Evolutionary conservation across 2,329 filamentous ascomycete genomes (phyloP).

Genomic region (Fusarium sp.): DNA sequence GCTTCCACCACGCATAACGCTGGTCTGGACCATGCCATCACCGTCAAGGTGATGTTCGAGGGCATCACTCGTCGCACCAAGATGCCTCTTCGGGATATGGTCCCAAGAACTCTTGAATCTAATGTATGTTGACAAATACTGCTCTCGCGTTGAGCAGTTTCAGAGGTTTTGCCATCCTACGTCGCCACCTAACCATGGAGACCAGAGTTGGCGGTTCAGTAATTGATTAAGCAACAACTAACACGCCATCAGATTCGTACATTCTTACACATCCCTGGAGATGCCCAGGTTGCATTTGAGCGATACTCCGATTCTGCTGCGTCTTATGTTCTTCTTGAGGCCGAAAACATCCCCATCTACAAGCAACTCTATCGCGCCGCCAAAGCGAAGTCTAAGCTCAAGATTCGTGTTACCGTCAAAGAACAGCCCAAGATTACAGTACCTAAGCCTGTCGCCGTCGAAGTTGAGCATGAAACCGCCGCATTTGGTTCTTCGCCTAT

Average conservation of each 20-base stretch:
- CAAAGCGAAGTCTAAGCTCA: slow-evolving; percentile 97
- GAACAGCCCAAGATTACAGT: slow-evolving; percentile 34
- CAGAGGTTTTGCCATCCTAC: not conserved
- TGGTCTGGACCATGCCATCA: slow-evolving; percentile 61
- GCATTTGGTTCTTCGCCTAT: slow-evolving; percentile 6
- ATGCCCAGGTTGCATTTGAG: slow-evolving; percentile 71
- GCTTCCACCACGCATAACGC: slow-evolving; percentile 36
- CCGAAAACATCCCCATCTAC: slow-evolving; percentile 82
- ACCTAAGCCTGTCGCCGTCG: slow-evolving; percentile 57
- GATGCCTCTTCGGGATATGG: slow-evolving; percentile 85
- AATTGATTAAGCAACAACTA: slow-evolving; percentile 1
- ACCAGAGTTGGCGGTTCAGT: not conserved
- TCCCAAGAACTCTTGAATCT: slow-evolving; percentile 74
- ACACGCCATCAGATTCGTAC: slow-evolving; percentile 45
- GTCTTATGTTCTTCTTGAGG: slow-evolving; percentile 80
- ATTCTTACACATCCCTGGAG: slow-evolving; percentile 47
- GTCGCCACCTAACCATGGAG: not conserved
- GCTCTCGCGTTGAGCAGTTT: not conserved
- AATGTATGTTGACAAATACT: slow-evolving; percentile 71
- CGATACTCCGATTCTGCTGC: slow-evolving; percentile 94
- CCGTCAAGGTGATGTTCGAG: slow-evolving; percentile 83
- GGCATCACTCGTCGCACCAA: slow-evolving; percentile 84
- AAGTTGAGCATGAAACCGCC: slow-evolving; percentile 57
- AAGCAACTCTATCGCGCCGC: slow-evolving; percentile 97
- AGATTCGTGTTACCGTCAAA: slow-evolving; percentile 73